Evolutionary conservation across 1,139 yeast genomes (phyloP), one percentile per base, ranked within the genome.

Genomic region (Yarrowia galli): DNA sequence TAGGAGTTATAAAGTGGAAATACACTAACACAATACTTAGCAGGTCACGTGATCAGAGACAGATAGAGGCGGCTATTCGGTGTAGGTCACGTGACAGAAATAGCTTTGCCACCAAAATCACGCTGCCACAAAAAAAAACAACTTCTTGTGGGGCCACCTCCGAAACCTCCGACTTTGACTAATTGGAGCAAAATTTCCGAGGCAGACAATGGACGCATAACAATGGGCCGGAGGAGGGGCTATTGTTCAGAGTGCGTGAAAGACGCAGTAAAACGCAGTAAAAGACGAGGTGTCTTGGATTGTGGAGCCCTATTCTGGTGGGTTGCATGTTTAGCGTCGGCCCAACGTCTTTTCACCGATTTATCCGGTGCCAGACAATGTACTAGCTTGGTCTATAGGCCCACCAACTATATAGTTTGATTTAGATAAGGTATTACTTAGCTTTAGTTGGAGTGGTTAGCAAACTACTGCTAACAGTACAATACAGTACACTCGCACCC

Each of bases 261-360:
- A n/a, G n/a, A 40, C 22, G 45, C 45, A 40, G 45, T 40, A 40
- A 40, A 40, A 38, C n/a, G n/a, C n/a, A n/a, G n/a, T n/a, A n/a
- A n/a, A n/a, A n/a, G n/a, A n/a, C n/a, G n/a, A n/a, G n/a, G n/a
- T n/a, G n/a, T n/a, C n/a, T n/a, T n/a, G n/a, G n/a, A n/a, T 25
- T 12, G 16, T 43, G 28, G 43, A 40, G 43, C 40, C n/a, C n/a
- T 15, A 13, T 10, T 36, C 8, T 15, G n/a, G n/a, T n/a, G n/a
- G n/a, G n/a, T n/a, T n/a, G n/a, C n/a, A n/a, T n/a, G n/a, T n/a
- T n/a, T n/a, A n/a, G 10, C 3, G n/a, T 36, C n/a, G 15, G n/a
- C 16, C 6, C 7, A 36, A 36, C 40, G 40, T 36, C 40, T 36
- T 36, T 36, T 15, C 6, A 15, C 15, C 40, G 40, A 15, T 36